Evolutionary conservation across 345 rosid genomes (phyloP), one percentile per base, ranked within the genome.

Genomic region (Hevea brasiliensis): DNA sequence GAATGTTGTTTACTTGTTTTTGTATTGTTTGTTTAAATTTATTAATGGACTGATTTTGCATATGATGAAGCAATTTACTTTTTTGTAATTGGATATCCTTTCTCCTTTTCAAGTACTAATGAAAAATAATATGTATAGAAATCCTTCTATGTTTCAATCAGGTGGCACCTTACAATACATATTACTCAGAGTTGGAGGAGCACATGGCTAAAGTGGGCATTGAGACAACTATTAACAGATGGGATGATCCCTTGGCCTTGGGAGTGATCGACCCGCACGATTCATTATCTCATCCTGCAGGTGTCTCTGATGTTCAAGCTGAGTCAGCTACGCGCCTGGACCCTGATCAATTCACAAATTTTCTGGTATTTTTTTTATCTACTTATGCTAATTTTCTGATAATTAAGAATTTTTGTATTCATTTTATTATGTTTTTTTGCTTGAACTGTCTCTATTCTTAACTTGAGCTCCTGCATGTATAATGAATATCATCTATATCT

Each of bases 81-180:
- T n/a, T 40, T 0, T 47, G 1, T 27, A 18, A 51, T 75, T 18
- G 35, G 37, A 50, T 26, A 56, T 68, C 29, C 26, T 45, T 4
- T 62, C 45, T 32, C 9, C 47, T 57, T 45, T 20, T 55, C 20
- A 17, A 69, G 18, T 15, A 1, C 13, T 5, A 42, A 17, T 44
- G 35, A 13, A 17, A 32, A 55, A 51, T 23, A 57, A 17, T 60
- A 62, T 61, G 24, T 32, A 26, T 32, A 18, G 12, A 66, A 12
- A 40, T 40, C 29, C 4, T 53, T 63, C 18, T 27, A 0, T 51
- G 61, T 71, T 65, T 71, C 72, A 71, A 65, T 70, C 84, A 96
- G 99, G 97, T 96, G 77, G 98, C 97, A 62, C 98, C 98, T 53
- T 96, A 93, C 73, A 96, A 96, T 84, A 89, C 98, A 53, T 93